Percentiles rank a stretch among this genome's conserved stretches.
phyloP scores from a whole-genome alignment of 768 basidiomycete genomes.

The Podaxis sp. region DNA sequence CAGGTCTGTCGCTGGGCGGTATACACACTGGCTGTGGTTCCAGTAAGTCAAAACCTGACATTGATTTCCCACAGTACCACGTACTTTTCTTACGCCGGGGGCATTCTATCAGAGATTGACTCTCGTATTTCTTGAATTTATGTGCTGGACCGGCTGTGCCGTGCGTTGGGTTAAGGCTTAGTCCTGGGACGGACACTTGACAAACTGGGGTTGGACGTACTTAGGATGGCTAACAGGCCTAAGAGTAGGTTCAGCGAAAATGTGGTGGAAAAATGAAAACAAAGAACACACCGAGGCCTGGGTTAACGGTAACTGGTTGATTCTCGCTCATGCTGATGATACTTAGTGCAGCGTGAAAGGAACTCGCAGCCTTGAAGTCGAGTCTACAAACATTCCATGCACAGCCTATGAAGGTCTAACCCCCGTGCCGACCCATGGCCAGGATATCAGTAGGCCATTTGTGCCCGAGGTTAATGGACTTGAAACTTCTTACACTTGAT shows the following conservation, averaged over 20 bases:
- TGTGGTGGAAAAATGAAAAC: background rate
- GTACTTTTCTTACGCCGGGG: background rate
- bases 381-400: background rate
- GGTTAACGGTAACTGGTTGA: background rate
- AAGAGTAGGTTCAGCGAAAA: background rate
- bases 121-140: background rate
- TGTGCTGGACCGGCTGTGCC: background rate
- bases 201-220: background rate
- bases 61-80: background rate
- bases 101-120: background rate
- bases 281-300: background rate
- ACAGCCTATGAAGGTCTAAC: background rate
- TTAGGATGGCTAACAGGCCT: background rate
- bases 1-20: background rate
- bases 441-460: too few species aligned
- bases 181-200: background rate
- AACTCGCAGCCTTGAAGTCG: background rate
- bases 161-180: background rate
- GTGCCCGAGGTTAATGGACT: too few species aligned
- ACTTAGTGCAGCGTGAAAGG: background rate
- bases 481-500: too few species aligned
- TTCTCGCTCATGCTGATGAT: background rate
- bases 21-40: background rate
- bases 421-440: too few species aligned
- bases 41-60: too few species aligned